A percentile compares a stretch with the other conserved stretches of the same genome.
Conservation (phyloP, 208 protist species). For the Endotrypanum monterogeii region DNA sequence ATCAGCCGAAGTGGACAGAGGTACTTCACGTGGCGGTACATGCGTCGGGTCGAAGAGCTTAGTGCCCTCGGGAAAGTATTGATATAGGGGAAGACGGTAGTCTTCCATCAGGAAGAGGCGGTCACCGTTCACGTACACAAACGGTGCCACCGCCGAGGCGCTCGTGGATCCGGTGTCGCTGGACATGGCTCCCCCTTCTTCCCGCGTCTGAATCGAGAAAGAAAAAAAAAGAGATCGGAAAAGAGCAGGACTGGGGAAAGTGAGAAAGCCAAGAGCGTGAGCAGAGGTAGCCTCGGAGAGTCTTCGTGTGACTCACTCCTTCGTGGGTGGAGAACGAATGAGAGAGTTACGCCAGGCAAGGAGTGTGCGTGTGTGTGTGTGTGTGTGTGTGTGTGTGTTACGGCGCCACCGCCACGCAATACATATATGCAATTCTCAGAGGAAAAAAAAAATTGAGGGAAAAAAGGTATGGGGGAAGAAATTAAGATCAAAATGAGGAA, state of each 20-base stretch:
- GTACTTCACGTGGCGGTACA: constrained; percentile 55
- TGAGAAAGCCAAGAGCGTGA: neutral
- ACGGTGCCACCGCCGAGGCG: constrained; percentile 24
- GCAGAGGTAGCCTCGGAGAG: neutral
- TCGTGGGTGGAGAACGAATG: neutral
- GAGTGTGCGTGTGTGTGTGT: neutral
- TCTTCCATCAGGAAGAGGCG: constrained; percentile 67
- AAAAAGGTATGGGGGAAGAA: neutral
- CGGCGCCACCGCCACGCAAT: no score
- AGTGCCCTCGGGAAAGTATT: constrained; percentile 62
- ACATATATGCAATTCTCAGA: no score
- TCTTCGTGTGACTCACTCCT: neutral
- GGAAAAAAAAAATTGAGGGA: neutral
- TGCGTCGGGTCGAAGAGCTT: constrained; percentile 69
- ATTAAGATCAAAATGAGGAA: neutral
- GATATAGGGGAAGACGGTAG: constrained; percentile 60
- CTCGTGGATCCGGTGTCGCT: constrained; percentile 20
- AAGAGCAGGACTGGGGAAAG: neutral
- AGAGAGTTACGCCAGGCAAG: neutral
- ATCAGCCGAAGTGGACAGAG: constrained; percentile 42
- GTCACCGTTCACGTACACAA: constrained; percentile 80
- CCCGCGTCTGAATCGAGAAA: neutral
- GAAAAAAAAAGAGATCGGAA: neutral
- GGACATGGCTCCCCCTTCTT: constrained; percentile 10
- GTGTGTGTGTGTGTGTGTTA: neutral